Evolutionary conservation across 2,329 filamentous ascomycete genomes (phyloP), one percentile per base, ranked within the genome.

Genomic region (Cladosporium sp.): DNA sequence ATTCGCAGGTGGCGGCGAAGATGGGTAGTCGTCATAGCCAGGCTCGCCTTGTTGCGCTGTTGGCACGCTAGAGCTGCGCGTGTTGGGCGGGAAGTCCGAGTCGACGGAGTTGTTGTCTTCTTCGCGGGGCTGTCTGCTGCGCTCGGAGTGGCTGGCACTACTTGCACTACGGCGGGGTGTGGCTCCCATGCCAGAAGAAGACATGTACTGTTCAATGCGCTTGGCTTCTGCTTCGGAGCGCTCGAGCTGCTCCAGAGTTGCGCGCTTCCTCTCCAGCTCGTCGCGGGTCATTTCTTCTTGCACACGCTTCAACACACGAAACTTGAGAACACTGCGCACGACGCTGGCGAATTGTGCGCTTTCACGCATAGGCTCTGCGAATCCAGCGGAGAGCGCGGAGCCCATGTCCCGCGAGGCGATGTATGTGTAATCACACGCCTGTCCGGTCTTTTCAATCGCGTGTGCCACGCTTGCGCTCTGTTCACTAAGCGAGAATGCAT

Each of bases 211-310:
- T 74, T 98, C 94, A 68, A 99, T 95, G 57, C 96, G 88, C 75
- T 91, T 91, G 0, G 95, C 93, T 80, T 99, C 95, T 6, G 90
- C 86, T 79, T 99, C 95, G 75, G 94, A 98, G 66, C 89, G 88
- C 80, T 99, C 95, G n/a, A 99, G 82, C 58, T 93, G 91, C 54
- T 96, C 92, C 15, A 99, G 84, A 14, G 95, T 84, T 2, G 86
- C 82, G 73, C 86, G 88, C 82, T 98, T 98, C 83, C 94, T 97
- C 65, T 90, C 86, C 12, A 99, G 83, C 73, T 99, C 93, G 67
- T 99, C 95, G 54, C 90, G 90, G 1, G 95, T 98, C 89, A 98
- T 94, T 76, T 99, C 95, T 78, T 98, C 93, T 76, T 99, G 95
- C 63, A 99, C 92, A 57, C 95, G 87, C 82, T 99, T 99, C 68